A percentile compares a stretch with the other conserved stretches of the same genome.
These are phyloP conservation scores for Candida neerlandica DNA, from an alignment of 1,139 yeast species.

Conservation along the genomic window DNA sequence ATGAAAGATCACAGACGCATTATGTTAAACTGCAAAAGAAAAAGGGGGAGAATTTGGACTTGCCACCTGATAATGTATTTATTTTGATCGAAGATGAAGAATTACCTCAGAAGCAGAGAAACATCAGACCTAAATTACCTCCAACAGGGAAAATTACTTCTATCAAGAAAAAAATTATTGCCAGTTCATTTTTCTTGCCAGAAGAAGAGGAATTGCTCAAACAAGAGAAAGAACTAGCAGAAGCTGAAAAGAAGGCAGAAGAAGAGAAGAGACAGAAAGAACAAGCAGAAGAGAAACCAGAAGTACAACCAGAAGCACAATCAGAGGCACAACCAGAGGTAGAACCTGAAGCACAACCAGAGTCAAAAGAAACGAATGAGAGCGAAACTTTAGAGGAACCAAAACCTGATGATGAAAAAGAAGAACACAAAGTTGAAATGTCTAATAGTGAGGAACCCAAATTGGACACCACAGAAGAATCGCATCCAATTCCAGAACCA, in stretches of 20 bases:
- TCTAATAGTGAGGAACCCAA: not conserved
- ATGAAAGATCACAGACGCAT: conserved; percentile 54
- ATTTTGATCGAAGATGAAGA: conserved; percentile 75
- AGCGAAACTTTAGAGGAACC: not conserved
- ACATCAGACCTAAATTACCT: conserved; percentile 82
- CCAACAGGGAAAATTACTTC: conserved; percentile 88
- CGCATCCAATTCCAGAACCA: conserved; percentile 18
- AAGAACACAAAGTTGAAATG: not conserved
- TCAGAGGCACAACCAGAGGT: not conserved
- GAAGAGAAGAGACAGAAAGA: not conserved
- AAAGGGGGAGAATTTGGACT: conserved; percentile 50
- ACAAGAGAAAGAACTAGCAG: conserved; percentile 3
- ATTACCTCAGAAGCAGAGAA: conserved; percentile 76
- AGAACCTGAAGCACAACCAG: not conserved
- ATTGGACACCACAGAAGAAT: not conserved
- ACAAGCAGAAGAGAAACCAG: not conserved
- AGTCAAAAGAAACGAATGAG: not conserved
- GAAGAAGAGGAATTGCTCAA: conserved; percentile 22
- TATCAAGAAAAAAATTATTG: conserved; percentile 63
- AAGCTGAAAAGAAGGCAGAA: conserved; percentile 3
- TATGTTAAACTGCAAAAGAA: conserved; percentile 55
- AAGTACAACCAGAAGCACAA: not conserved
- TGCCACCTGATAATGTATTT: conserved; percentile 45
- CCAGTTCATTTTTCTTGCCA: conserved; percentile 51
- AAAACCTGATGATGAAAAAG: not conserved